Evolutionary conservation across 2,329 filamentous ascomycete species (phyloP).

Genomic region (Neofusicoccum umdonicola): DNA sequence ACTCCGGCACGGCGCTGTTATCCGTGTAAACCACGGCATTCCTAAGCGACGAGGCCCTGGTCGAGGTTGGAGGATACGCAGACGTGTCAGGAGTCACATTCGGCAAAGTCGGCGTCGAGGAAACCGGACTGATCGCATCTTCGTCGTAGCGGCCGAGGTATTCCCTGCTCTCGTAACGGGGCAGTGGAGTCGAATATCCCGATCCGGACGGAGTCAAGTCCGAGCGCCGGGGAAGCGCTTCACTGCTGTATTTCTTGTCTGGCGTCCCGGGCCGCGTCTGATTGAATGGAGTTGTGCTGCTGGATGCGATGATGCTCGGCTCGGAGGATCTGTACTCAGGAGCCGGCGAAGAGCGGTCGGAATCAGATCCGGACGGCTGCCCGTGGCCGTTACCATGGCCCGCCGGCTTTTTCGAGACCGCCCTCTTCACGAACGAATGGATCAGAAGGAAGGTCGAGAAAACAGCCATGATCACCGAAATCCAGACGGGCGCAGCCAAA

Average conservation of each 20-base stretch:
- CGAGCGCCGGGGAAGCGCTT: constrained; percentile 12
- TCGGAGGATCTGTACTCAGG: constrained; percentile 10
- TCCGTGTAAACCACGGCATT: constrained; percentile 16
- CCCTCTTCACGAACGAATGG: constrained; percentile 30
- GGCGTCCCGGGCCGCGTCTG: constrained; percentile 10
- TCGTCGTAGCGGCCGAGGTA: constrained; percentile 12
- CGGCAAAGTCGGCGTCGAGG: constrained; percentile 13
- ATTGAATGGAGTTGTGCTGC: constrained; percentile 7
- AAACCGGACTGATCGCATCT: constrained; percentile 13
- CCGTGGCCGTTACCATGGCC: constrained; percentile 18
- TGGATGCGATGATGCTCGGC: constrained; percentile 6
- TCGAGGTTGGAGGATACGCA: neutral
- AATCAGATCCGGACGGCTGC: neutral
- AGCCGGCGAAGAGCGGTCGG: constrained; percentile 4
- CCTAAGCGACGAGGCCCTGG: constrained; percentile 6
- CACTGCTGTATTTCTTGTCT: constrained; percentile 9
- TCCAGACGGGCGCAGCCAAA: constrained; percentile 33
- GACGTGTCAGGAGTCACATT: neutral
- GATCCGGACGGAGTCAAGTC: constrained; percentile 12
- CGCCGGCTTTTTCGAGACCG: constrained; percentile 22
- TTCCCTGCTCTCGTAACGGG: constrained; percentile 13
- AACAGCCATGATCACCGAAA: constrained; percentile 30
- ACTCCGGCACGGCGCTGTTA: neutral
- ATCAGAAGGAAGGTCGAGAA: constrained; percentile 30
- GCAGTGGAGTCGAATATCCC: constrained; percentile 16